Evolutionary conservation across 2,329 filamentous ascomycete species (phyloP).

Genomic region (Aureobasidium sp.): DNA sequence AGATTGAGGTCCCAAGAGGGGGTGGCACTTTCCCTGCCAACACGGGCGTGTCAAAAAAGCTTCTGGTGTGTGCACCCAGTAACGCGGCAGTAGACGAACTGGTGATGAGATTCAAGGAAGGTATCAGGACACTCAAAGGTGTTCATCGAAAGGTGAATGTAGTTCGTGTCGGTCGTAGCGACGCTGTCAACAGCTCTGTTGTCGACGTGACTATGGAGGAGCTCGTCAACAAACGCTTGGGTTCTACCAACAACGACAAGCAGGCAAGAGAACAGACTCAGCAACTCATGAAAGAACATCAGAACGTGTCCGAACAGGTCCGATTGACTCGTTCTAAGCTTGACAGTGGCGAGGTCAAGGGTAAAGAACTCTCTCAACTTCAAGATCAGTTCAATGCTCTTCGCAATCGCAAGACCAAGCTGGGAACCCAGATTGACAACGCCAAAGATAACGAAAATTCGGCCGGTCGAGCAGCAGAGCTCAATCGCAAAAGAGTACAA

Average conservation of each 20-base stretch:
- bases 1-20: conserved; percentile 28
- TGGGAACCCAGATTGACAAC: conserved; percentile 78
- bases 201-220: conserved; percentile 90
- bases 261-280: conserved; percentile 43
- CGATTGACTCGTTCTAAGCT: conserved; percentile 61
- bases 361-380: conserved; percentile 51
- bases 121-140: conserved; percentile 70
- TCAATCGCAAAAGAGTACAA: conserved; percentile 74
- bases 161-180: conserved; percentile 78
- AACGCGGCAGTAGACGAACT: conserved; percentile 96
- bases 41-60: conserved; percentile 58
- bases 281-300: conserved; percentile 63
- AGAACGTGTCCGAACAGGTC: conserved; percentile 55
- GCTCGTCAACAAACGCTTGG: conserved; percentile 67
- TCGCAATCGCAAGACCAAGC: conserved; percentile 64
- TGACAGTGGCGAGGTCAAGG: conserved; percentile 43
- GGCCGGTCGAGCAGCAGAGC: conserved; percentile 72
- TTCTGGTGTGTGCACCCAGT: conserved; percentile 94
- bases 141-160: conserved; percentile 70
- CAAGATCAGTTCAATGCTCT: conserved; percentile 70
- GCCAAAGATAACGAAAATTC: conserved; percentile 80
- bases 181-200: conserved; percentile 84
- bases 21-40: conserved; percentile 18
- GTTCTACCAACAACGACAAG: conserved; percentile 27
- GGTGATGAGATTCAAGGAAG: conserved; percentile 82